Base-by-base conservation (phyloP, 352 stramenopile genomes). In the Phytophthora boehmeriae region DNA sequence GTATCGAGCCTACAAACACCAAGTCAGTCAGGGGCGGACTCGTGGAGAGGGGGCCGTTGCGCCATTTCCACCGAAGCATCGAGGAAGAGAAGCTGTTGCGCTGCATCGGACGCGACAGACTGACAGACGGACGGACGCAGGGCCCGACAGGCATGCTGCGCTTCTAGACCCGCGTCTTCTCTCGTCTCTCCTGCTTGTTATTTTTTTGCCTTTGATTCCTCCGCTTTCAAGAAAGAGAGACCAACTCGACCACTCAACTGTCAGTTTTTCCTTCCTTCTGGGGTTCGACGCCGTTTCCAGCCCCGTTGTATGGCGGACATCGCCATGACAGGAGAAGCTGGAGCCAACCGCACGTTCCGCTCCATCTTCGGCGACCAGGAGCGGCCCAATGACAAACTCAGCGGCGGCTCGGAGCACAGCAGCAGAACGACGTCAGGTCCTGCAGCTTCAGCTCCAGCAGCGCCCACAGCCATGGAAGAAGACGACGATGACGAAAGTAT, bases 311-410 rank as follows among this genome's bases (percentile, higher is more conserved):
- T 78, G 69, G 67, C 55, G 59, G 51, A 55, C 56, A 67, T 52
- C 43, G 54, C 50, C n/a, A 85, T 83, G 78, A 76, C 78, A 63
- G 70, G 66, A 57, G 75, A 76, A 63, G 66, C 62, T 19, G 63
- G 78, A 49, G 83, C 83, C 35, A 83, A 75, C 53, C 73, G 78
- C 67, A 92, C 83, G 55, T 92, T 92, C 68, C 83, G 74, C 50
- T 88, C 83, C 47, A 85, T 92, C 52, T 92, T 90, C 39, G 76
- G 71, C 10, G 47, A 64, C 20, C 43, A 56, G 17, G 27, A 58
- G 49, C 22, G 61, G 27, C 52, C n/a, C 19, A 52, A 62, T 9
- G 56, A 75, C 27, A 54, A 73, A 47, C 36, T 46, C 20, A 23
- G 38, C 47, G 30, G 16, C 38, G 50, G 17, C 23, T 42, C 71